Percentiles rank a stretch among this genome's conserved stretches.
Evolutionary conservation across 495 filamentous ascomycete genomes (phyloP).

Genomic region (Penicillium egyptiacum): DNA sequence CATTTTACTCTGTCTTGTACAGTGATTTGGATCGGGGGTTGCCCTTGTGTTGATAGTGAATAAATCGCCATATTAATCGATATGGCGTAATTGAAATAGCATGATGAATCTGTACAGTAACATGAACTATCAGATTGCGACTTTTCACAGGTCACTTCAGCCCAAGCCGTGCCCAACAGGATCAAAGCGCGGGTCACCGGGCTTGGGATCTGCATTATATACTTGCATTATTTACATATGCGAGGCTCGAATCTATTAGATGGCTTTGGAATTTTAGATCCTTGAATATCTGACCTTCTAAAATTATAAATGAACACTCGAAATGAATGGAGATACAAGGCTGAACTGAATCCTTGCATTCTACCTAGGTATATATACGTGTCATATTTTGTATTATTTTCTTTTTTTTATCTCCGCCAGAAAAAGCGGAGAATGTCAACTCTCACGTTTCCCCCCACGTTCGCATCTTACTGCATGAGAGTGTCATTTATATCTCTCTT

Average conservation of each 20-base stretch:
- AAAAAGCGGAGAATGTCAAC: background rate
- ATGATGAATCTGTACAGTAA: background rate
- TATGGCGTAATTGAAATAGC: slow-evolving; percentile 3
- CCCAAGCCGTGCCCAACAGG: slow-evolving; percentile 21
- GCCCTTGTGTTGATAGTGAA: background rate
- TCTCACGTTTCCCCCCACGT: background rate
- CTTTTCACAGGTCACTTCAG: background rate
- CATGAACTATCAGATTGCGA: background rate
- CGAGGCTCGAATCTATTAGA: too few relatives aligned
- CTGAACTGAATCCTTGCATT: too few relatives aligned
- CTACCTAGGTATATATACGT: too few relatives aligned
- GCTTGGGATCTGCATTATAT: slow-evolving; percentile 24
- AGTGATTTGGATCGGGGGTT: background rate
- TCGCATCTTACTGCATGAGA: background rate
- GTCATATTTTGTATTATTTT: too few relatives aligned
- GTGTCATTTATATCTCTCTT: too few relatives aligned
- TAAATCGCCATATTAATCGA: slow-evolving; percentile 6
- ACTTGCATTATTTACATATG: slow-evolving; percentile 16
- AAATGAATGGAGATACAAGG: too few relatives aligned
- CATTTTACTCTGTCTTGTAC: background rate
- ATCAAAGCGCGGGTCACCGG: slow-evolving; percentile 27
- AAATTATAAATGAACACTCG: too few relatives aligned
- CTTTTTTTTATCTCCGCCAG: too few relatives aligned
- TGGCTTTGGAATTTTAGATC: too few relatives aligned
- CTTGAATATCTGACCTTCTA: too few relatives aligned